Percentiles rank a stretch among this genome's conserved stretches.
These are phyloP conservation scores for Talaromyces sp. DNA, from an alignment of 2,329 filamentous ascomycete genomes.

Conservation along the genomic window DNA sequence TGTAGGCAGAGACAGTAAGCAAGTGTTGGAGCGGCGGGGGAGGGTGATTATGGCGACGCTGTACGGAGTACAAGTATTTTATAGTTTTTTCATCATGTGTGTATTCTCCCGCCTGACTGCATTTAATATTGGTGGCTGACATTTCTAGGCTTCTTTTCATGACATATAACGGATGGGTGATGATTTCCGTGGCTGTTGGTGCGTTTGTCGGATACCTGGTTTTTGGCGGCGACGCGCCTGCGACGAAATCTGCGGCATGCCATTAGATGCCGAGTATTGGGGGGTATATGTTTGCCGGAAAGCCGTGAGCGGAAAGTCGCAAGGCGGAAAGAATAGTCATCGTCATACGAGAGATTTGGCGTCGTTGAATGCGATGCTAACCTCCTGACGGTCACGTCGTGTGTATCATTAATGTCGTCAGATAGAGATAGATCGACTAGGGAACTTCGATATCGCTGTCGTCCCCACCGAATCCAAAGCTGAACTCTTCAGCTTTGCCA, in stretches of 20 bases:
- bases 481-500: slow-evolving; percentile 46
- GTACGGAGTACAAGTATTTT: slow-evolving; percentile 93
- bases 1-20: slow-evolving; percentile 66
- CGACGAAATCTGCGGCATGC: slow-evolving; percentile 83
- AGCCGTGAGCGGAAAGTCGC: too few species aligned
- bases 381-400: slow-evolving; percentile 14
- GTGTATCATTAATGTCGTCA: neutral
- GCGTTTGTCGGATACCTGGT: slow-evolving; percentile 82
- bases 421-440: slow-evolving; percentile 20
- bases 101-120: slow-evolving; percentile 37
- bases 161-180: slow-evolving; percentile 99
- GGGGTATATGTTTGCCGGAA: too few species aligned
- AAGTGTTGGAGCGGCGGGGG: slow-evolving; percentile 58
- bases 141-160: slow-evolving; percentile 85
- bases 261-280: slow-evolving; percentile 51
- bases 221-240: slow-evolving; percentile 66
- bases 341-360: neutral
- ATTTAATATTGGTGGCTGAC: neutral
- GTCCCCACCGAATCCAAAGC: slow-evolving; percentile 57
- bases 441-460: slow-evolving; percentile 51
- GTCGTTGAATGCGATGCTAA: neutral
- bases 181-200: slow-evolving; percentile 83
- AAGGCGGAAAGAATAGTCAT: neutral
- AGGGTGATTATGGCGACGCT: slow-evolving; percentile 75
- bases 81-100: slow-evolving; percentile 99